These are phyloP conservation scores for Fusarium denticulatum DNA, from an alignment of 2,329 filamentous ascomycete genomes.

Conservation along the genomic window DNA sequence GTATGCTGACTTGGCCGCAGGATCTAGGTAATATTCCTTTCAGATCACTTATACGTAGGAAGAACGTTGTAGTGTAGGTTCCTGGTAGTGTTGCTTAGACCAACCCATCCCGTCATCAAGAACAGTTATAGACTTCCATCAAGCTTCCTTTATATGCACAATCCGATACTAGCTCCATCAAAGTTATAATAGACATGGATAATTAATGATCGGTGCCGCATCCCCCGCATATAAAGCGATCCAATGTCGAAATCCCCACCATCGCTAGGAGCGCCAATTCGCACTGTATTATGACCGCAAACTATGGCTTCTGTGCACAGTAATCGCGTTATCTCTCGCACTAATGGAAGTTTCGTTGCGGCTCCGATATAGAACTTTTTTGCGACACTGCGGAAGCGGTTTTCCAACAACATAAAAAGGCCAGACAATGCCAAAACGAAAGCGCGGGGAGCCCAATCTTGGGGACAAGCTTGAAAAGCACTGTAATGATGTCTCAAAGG, in stretches of 20 bases:
- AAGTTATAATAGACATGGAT: not conserved
- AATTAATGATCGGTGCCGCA: conserved; percentile 19
- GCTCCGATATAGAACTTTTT: conserved; percentile 35
- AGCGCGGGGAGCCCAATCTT: conserved; percentile 59
- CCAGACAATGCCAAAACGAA: conserved; percentile 65
- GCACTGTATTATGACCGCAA: not conserved
- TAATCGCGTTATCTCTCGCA: conserved; percentile 53
- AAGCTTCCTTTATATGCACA: not conserved
- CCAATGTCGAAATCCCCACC: conserved; percentile 18
- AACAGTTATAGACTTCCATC: not conserved
- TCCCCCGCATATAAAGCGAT: conserved; percentile 2
- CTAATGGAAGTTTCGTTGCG: conserved; percentile 57
- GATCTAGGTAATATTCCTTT: not conserved
- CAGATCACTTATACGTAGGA: not conserved
- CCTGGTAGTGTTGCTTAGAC: not conserved
- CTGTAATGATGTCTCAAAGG: conserved; percentile 70
- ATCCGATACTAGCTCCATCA: not conserved
- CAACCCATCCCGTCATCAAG: not conserved
- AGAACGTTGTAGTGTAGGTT: not conserved
- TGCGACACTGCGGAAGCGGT: conserved; percentile 28
- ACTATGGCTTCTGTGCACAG: not conserved
- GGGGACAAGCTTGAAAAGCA: conserved; percentile 63
- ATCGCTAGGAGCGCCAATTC: conserved; percentile 3
- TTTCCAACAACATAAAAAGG: conserved; percentile 25
- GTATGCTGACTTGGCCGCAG: not conserved